Evolutionary conservation across 108 stramenopile genomes (phyloP).

Genomic region (Schizochytrium sp.): DNA sequence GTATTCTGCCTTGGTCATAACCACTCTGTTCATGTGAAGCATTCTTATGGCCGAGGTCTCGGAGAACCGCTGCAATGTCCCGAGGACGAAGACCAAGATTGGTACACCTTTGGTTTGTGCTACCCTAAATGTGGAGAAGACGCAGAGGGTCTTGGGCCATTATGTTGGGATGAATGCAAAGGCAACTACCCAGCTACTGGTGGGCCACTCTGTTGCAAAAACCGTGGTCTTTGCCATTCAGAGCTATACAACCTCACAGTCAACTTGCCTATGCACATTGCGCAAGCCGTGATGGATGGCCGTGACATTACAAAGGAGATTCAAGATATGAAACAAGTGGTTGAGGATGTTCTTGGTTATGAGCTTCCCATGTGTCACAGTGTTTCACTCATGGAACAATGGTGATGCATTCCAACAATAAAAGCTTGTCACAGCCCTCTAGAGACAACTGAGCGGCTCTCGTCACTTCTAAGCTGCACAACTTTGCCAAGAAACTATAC

Average conservation of each 20-base stretch:
- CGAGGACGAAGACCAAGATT: conserved; percentile 47
- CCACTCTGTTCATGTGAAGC: not conserved
- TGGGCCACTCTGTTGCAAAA: conserved; percentile 18
- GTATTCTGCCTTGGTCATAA: not conserved
- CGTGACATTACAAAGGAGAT: conserved; percentile 32
- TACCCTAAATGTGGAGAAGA: conserved; percentile 31
- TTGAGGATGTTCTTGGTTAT: conserved; percentile 25
- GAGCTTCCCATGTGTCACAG: conserved; percentile 20
- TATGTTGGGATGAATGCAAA: conserved; percentile 45
- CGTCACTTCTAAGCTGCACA: too few species aligned
- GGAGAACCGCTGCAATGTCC: not conserved
- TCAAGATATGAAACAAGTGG: conserved; percentile 24
- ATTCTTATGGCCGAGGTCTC: not conserved
- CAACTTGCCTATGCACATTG: conserved; percentile 41
- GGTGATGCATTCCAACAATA: too few species aligned
- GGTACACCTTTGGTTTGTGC: conserved; percentile 47
- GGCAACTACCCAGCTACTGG: not conserved
- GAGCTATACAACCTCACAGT: conserved; percentile 53
- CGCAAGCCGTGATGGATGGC: conserved; percentile 45
- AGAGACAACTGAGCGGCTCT: too few species aligned
- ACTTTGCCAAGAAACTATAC: too few species aligned
- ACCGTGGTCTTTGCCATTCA: not conserved
- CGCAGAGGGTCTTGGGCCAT: conserved; percentile 46
- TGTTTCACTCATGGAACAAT: not conserved
- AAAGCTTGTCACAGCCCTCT: too few species aligned